Evolutionary conservation across 1,139 yeast genomes (phyloP).

Genomic region (Hyphopichia wangnamkhiaoensis): DNA sequence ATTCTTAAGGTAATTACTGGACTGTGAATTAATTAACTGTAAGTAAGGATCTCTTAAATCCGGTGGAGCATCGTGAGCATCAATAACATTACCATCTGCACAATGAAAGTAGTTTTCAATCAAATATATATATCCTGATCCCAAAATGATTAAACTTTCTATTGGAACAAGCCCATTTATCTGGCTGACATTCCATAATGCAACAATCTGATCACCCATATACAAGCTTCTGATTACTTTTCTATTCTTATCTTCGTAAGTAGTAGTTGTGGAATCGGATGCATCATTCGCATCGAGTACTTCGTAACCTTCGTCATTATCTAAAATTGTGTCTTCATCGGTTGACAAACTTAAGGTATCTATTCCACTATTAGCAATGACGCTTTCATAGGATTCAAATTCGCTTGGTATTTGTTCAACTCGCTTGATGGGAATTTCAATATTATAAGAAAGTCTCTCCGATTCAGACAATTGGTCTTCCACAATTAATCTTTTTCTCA

Average conservation of each 20-base stretch:
- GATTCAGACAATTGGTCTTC: slow-evolving; percentile 51
- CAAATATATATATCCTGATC: slow-evolving; percentile 62
- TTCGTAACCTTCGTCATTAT: slow-evolving; percentile 33
- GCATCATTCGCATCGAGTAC: slow-evolving; percentile 40
- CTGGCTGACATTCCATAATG: slow-evolving; percentile 74
- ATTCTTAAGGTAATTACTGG: slow-evolving; percentile 18
- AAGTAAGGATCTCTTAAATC: slow-evolving; percentile 66
- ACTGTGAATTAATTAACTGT: slow-evolving; percentile 50
- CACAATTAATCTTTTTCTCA: slow-evolving; percentile 57
- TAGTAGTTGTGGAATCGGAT: slow-evolving; percentile 27
- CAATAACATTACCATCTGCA: slow-evolving; percentile 61
- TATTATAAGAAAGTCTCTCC: slow-evolving; percentile 42
- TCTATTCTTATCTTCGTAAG: slow-evolving; percentile 68
- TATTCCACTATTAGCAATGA: slow-evolving; percentile 21
- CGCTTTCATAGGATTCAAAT: slow-evolving; percentile 18
- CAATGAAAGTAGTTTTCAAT: slow-evolving; percentile 69
- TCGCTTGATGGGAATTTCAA: slow-evolving; percentile 39
- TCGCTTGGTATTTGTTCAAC: slow-evolving; percentile 14
- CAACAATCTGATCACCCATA: slow-evolving; percentile 68
- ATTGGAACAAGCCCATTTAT: slow-evolving; percentile 70
- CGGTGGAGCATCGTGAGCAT: slow-evolving; percentile 64
- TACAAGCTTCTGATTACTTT: slow-evolving; percentile 68
- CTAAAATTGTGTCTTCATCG: slow-evolving; percentile 10
- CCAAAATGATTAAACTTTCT: slow-evolving; percentile 73
- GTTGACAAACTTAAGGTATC: slow-evolving; percentile 28